phyloP scores from a whole-genome alignment of 2,329 filamentous ascomycete genomes.

The Beauveria varroae region DNA sequence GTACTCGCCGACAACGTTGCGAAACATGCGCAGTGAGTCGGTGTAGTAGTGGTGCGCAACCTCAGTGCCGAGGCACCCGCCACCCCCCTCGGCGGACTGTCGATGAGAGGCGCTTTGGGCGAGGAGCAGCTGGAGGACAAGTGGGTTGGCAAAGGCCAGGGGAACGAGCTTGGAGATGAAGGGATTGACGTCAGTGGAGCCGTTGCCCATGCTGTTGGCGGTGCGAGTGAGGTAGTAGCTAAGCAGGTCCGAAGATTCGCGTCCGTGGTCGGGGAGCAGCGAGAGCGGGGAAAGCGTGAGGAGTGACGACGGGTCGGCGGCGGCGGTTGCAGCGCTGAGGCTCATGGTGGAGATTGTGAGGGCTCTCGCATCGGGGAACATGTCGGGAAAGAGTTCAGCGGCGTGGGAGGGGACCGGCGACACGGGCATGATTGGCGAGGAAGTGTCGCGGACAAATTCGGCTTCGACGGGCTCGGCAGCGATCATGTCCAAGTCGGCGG shows the following conservation, averaged over 20 bases:
- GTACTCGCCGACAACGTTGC: conserved; percentile 26
- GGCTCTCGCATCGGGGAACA: not conserved
- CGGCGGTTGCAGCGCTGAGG: not conserved
- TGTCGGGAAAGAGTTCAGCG: not conserved
- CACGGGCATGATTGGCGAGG: not conserved
- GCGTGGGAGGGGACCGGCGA: not conserved
- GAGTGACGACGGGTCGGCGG: conserved; percentile 17
- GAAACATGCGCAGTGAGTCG: conserved; percentile 28
- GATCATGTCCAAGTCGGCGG: not conserved
- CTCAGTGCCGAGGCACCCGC: conserved; percentile 19
- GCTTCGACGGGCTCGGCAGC: not conserved
- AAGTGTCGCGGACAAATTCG: not conserved
- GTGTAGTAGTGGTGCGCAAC: conserved; percentile 29
- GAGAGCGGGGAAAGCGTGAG: conserved; percentile 20
- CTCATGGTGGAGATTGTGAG: not conserved
- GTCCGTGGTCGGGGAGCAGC: conserved; percentile 14
- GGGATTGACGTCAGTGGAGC: conserved; percentile 37
- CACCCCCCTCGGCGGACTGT: conserved; percentile 21
- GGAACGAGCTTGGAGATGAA: conserved; percentile 39
- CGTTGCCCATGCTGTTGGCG: conserved; percentile 39
- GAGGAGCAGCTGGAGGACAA: conserved; percentile 38
- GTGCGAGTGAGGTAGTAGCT: conserved; percentile 38
- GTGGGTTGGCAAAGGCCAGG: conserved; percentile 36
- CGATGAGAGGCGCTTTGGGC: conserved; percentile 36
- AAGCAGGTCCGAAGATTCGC: conserved; percentile 27